phyloP scores from a whole-genome alignment of 768 basidiomycete genomes.

The Kwoniella dejecticola region DNA sequence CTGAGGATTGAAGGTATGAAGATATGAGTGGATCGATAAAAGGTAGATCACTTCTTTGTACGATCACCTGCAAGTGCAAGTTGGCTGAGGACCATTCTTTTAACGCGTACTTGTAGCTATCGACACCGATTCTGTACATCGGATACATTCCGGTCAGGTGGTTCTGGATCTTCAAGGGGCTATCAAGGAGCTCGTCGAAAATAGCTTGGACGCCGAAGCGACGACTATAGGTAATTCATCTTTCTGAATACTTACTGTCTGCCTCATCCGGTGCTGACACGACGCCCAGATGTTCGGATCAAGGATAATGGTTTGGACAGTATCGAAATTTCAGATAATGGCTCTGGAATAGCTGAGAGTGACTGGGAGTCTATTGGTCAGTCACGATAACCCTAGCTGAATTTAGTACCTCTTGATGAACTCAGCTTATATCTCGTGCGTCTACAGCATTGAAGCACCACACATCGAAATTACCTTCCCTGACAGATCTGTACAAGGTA shows the following conservation, averaged over 20 bases:
- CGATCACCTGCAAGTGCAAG: no score
- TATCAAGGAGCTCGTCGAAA: constrained; percentile 95
- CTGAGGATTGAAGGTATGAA: no score
- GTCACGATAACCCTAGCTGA: no score
- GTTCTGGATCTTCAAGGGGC: constrained; percentile 90
- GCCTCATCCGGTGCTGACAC: no score
- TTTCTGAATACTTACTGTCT: no score
- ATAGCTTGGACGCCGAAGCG: constrained; percentile 89
- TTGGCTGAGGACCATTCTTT: neutral
- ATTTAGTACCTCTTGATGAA: no score
- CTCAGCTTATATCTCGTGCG: no score
- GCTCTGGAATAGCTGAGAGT: constrained; percentile 73
- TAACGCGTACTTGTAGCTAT: constrained; percentile 60
- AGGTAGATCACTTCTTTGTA: no score
- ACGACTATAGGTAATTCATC: constrained; percentile 71
- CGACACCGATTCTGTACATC: constrained; percentile 75
- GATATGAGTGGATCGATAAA: constrained; percentile 25
- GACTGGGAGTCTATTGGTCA: constrained; percentile 79
- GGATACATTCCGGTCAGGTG: constrained; percentile 92
- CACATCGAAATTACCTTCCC: constrained; percentile 84
- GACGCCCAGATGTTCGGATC: constrained; percentile 81
- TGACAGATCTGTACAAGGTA: constrained; percentile 71
- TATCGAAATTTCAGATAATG: constrained; percentile 91
- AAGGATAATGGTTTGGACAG: constrained; percentile 79
- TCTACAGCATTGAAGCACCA: constrained; percentile 86